Percentiles rank a stretch among this genome's conserved stretches.
phyloP scores from a whole-genome alignment of 495 filamentous ascomycete genomes.

The Aspergillus sparsus region DNA sequence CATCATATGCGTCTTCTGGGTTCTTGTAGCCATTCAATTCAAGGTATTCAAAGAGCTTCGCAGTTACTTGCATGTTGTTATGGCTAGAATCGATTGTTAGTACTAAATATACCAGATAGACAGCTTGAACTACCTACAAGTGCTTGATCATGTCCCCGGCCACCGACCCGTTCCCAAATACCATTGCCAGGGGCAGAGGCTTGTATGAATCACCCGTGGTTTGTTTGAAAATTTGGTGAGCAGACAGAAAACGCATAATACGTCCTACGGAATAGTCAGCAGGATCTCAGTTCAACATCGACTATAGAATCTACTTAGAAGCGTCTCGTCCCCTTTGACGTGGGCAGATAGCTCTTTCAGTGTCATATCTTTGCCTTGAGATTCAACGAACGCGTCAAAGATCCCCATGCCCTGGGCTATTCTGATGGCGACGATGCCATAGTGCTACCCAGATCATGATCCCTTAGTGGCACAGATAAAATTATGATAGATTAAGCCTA shows the following conservation, averaged over 20 bases:
- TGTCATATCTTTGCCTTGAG: conserved; percentile 16
- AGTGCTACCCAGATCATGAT: conserved; percentile 7
- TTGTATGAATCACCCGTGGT: conserved; percentile 13
- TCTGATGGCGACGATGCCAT: conserved; percentile 14
- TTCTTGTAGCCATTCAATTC: conserved; percentile 27
- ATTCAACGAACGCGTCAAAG: conserved; percentile 23
- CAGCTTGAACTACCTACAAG: conserved; percentile 20
- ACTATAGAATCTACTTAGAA: conserved; percentile 20
- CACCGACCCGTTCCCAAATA: conserved; percentile 6
- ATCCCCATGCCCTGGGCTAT: conserved; percentile 27
- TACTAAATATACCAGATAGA: neutral
- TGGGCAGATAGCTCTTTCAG: conserved; percentile 15
- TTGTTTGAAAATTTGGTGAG: conserved; percentile 18
- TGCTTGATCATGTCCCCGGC: conserved; percentile 22
- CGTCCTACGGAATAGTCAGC: conserved; percentile 20
- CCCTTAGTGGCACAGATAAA: neutral
- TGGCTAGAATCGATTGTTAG: conserved; percentile 12
- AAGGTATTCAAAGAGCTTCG: conserved; percentile 26
- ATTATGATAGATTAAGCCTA: neutral
- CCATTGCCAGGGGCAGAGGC: conserved; percentile 19
- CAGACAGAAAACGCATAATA: conserved; percentile 21
- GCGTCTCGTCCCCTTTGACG: conserved; percentile 24
- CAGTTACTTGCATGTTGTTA: conserved; percentile 17
- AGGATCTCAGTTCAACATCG: neutral
- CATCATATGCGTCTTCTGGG: conserved; percentile 26